These are phyloP conservation scores for Collybia mongolica DNA, from an alignment of 768 basidiomycete genomes.

Conservation along the genomic window DNA sequence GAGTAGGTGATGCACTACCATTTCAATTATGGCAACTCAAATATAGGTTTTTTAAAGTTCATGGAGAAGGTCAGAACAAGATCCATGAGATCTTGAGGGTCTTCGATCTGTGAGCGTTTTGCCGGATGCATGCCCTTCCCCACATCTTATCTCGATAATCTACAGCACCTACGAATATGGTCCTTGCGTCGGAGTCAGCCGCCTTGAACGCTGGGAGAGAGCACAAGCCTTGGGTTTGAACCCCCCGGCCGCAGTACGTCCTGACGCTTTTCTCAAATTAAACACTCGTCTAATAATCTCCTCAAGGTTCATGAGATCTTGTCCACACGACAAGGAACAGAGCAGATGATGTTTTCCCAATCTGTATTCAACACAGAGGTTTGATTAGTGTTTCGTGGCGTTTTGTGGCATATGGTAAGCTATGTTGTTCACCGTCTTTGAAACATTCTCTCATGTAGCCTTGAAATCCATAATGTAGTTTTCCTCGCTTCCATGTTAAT, in stretches of 20 bases:
- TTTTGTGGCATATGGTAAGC: neutral
- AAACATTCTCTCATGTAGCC: neutral
- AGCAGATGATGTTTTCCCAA: conserved; percentile 52
- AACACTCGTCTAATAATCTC: neutral
- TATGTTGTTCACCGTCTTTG: neutral
- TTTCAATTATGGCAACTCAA: neutral
- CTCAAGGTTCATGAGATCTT: conserved; percentile 79
- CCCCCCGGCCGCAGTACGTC: conserved; percentile 73
- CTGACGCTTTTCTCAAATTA: neutral
- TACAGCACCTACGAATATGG: conserved; percentile 75
- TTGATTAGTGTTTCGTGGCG: conserved; percentile 16
- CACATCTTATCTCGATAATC: conserved; percentile 4
- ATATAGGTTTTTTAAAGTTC: conserved; percentile 44
- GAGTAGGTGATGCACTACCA: conserved; percentile 48
- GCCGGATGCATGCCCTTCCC: neutral
- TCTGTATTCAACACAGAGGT: conserved; percentile 58
- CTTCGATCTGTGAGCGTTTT: conserved; percentile 65
- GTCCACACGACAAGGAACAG: conserved; percentile 60
- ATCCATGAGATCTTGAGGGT: conserved; percentile 73
- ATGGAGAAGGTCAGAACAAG: conserved; percentile 56
- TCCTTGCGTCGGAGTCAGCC: conserved; percentile 75
- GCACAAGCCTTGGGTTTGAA: conserved; percentile 75
- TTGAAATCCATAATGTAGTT: too few relatives aligned
- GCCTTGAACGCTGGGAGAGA: conserved; percentile 86
- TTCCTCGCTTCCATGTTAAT: neutral